phyloP scores from a whole-genome alignment of 1,284 basidiomycete genomes.

The Psilocybe mexicana region DNA sequence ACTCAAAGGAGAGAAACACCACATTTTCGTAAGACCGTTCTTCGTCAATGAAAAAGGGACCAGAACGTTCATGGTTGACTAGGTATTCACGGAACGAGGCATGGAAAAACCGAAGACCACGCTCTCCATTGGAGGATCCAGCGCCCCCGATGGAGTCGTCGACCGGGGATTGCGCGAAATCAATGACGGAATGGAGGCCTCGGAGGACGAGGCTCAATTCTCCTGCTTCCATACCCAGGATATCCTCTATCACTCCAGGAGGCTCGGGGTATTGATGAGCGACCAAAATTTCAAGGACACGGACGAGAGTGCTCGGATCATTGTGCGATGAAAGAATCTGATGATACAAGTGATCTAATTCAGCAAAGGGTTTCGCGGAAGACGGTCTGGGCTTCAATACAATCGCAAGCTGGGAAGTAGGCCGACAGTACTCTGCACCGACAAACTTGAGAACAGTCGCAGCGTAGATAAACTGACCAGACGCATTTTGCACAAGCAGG shows the following conservation, averaged over 20 bases:
- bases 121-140: background rate
- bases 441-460: constrained; percentile 7
- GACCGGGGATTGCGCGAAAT: background rate
- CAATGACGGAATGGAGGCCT: constrained; percentile 2
- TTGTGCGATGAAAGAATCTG: constrained; percentile 1
- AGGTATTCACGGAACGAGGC: constrained; percentile 8
- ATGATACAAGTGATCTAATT: background rate
- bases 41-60: background rate
- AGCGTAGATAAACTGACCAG: constrained; percentile 5
- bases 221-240: constrained; percentile 2
- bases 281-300: background rate
- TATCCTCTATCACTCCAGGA: constrained; percentile 3
- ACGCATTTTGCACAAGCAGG: constrained; percentile 1
- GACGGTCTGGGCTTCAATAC: background rate
- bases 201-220: constrained; percentile 2
- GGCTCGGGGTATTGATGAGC: background rate
- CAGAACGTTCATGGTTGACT: background rate
- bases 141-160: background rate
- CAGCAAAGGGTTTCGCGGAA: background rate
- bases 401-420: background rate
- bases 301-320: background rate
- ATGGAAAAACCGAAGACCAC: constrained; percentile 1
- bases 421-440: background rate
- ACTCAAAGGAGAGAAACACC: background rate
- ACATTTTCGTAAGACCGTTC: background rate